Base-by-base conservation (phyloP, 345 rosid species). In the Corchorus capsularis region DNA sequence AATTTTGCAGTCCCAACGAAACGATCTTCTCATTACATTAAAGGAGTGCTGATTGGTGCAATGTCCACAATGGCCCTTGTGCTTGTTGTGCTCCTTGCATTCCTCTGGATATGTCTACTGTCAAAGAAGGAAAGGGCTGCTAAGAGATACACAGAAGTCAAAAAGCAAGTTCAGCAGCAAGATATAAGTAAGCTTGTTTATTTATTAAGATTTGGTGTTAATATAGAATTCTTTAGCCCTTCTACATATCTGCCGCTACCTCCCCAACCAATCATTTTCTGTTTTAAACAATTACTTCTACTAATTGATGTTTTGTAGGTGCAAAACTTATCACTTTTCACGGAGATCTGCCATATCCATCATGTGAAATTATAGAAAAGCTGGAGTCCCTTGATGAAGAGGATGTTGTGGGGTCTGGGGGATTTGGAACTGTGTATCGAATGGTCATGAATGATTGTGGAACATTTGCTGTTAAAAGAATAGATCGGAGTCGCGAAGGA, bases 401-500 rank as follows among this genome's bases (percentile, higher is more conserved):
- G 82, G 96, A 95, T 86, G 83, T 92, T 50, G 99, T 95, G 7
- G 99, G 99, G 22, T 92, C 99, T 0, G 98, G 99, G 77, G 99
- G 99, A n/a, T 95, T 88, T 80, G 99, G 99, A 65, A 95, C 90
- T 11, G 99, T 95, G 4, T 95, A 92, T 75, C 85, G 99, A 35
- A 95, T 95, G 99, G 98, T 95, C 63, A 95, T 93, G 99, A 95
- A 93, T 68, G 97, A 95, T 83, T 91, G 96, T 83, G 98, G 97
- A 77, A 93, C 97, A 20, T 95, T 93, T 90, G 99, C 99, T 63
- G 99, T 95, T 63, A 95, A 95, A 79, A 87, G 90, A 78, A 88
- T 95, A 79, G 99, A 95, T 69, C 84, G 94, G 56, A 83, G 89
- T 70, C 87, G 96, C 22, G 89, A 93, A 83, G 99, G 99, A 75